These are phyloP conservation scores for Termitomyces sp. DNA, from an alignment of 768 basidiomycete genomes.

Conservation along the genomic window DNA sequence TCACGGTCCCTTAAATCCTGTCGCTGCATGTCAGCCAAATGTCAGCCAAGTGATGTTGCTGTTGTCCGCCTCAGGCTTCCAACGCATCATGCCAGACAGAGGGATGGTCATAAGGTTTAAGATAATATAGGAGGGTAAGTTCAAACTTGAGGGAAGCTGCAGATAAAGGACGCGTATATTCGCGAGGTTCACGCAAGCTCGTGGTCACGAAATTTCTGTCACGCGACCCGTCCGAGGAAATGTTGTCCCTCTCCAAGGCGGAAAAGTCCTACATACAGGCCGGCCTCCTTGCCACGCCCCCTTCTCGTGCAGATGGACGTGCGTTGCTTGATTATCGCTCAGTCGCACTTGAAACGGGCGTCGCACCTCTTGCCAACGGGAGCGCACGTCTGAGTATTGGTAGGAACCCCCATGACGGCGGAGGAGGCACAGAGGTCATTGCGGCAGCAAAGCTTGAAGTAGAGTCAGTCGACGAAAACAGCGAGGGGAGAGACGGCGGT, in stretches of 20 bases:
- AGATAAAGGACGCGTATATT: too few relatives aligned
- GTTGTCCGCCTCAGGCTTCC: too few relatives aligned
- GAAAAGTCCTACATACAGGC: constrained; percentile 73
- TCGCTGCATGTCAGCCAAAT: too few relatives aligned
- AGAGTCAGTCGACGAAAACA: constrained; percentile 41
- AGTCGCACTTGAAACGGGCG: constrained; percentile 70
- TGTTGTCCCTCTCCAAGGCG: constrained; percentile 59
- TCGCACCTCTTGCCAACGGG: constrained; percentile 79
- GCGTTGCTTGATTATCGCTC: constrained; percentile 58
- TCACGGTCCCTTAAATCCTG: too few relatives aligned
- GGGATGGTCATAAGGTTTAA: too few relatives aligned
- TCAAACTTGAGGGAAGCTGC: too few relatives aligned
- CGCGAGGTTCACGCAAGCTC: too few relatives aligned
- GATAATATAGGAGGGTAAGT: too few relatives aligned
- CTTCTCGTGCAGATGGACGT: constrained; percentile 78
- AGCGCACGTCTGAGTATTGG: constrained; percentile 77
- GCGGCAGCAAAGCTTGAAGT: constrained; percentile 81
- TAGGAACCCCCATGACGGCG: constrained; percentile 41
- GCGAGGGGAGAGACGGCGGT: constrained; percentile 47
- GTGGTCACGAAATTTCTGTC: too few relatives aligned
- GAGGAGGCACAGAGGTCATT: constrained; percentile 70
- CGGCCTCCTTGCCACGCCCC: constrained; percentile 50
- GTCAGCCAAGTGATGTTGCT: too few relatives aligned
- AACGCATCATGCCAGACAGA: too few relatives aligned
- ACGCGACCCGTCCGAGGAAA: constrained; percentile 5